phyloP scores from a whole-genome alignment of 225 moss, liverwort and hornwort species.

The Rhytidiadelphus loreus region DNA sequence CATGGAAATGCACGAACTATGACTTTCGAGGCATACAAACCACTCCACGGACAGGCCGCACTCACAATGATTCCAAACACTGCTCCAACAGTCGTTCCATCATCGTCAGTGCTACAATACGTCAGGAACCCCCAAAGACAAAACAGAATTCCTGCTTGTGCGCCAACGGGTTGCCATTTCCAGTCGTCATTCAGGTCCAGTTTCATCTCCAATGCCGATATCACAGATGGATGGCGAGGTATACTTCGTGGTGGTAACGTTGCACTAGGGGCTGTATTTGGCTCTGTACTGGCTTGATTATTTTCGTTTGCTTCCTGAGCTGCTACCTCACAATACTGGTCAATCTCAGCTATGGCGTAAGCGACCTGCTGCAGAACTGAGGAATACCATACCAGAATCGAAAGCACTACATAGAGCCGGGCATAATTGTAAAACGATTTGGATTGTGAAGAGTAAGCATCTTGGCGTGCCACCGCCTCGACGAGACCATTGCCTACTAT shows the following conservation, averaged over 20 bases:
- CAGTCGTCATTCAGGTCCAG: background rate
- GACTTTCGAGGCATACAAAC: background rate
- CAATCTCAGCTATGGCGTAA: background rate
- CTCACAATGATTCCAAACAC: background rate
- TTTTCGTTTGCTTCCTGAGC: fast-evolving
- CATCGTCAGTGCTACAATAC: fast-evolving
- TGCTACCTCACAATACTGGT: background rate
- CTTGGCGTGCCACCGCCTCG: background rate
- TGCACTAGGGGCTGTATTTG: background rate
- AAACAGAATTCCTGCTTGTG: background rate
- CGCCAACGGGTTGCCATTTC: conserved; percentile 2
- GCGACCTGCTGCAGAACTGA: background rate
- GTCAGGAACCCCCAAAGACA: background rate
- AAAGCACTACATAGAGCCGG: background rate
- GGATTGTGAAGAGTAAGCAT: fast-evolving
- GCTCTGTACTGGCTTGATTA: fast-evolving
- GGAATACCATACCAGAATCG: background rate
- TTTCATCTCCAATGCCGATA: background rate
- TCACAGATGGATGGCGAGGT: background rate
- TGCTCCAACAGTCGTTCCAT: fast-evolving
- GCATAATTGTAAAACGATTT: background rate
- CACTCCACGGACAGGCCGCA: background rate
- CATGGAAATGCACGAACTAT: background rate
- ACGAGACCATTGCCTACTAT: background rate
- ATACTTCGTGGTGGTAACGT: background rate